Conservation (phyloP, 192 early-diverging fungal genomes). For the Backusella tuberculispora region DNA sequence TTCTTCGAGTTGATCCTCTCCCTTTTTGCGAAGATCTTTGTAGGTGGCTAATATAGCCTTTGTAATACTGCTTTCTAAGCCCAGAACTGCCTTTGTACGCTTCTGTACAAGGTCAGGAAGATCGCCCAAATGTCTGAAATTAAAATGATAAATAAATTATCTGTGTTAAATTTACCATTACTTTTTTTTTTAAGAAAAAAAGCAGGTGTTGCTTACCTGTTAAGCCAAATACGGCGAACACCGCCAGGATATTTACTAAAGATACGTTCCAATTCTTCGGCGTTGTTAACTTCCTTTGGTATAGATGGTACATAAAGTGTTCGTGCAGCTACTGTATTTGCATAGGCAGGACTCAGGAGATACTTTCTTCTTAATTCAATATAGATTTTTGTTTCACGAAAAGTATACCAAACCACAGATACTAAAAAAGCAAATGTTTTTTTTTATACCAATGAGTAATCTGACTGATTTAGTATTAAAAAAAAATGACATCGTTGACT, state of each 20-base stretch:
- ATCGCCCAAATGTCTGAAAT: slow-evolving; percentile 48
- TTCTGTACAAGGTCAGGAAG: slow-evolving; percentile 52
- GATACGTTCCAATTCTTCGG: slow-evolving; percentile 49
- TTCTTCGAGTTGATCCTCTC: slow-evolving; percentile 23
- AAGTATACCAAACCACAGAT: slow-evolving; percentile 52
- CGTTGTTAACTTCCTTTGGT: slow-evolving; percentile 59
- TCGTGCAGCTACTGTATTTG: slow-evolving; percentile 50
- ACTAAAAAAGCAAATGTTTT: slow-evolving; percentile 27
- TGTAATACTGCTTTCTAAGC: slow-evolving; percentile 58
- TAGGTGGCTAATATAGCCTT: slow-evolving; percentile 47
- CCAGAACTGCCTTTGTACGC: slow-evolving; percentile 51
- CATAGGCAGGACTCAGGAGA: slow-evolving; percentile 55
- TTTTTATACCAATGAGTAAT: background rate
- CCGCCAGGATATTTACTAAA: slow-evolving; percentile 74
- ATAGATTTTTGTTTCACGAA: slow-evolving; percentile 62
- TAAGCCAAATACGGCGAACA: slow-evolving; percentile 65
- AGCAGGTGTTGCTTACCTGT: slow-evolving; percentile 42
- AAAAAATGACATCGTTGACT: slow-evolving; percentile 25
- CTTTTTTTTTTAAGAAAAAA: background rate
- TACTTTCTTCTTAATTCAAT: slow-evolving; percentile 67
- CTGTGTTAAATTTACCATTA: background rate
- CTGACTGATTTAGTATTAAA: background rate
- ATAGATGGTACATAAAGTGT: slow-evolving; percentile 76
- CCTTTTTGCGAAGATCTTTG: slow-evolving; percentile 40
- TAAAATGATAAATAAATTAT: background rate